Evolutionary conservation across 352 stramenopile genomes (phyloP), one percentile per base, ranked within the genome.

Genomic region (Globisporangium nagaii): DNA sequence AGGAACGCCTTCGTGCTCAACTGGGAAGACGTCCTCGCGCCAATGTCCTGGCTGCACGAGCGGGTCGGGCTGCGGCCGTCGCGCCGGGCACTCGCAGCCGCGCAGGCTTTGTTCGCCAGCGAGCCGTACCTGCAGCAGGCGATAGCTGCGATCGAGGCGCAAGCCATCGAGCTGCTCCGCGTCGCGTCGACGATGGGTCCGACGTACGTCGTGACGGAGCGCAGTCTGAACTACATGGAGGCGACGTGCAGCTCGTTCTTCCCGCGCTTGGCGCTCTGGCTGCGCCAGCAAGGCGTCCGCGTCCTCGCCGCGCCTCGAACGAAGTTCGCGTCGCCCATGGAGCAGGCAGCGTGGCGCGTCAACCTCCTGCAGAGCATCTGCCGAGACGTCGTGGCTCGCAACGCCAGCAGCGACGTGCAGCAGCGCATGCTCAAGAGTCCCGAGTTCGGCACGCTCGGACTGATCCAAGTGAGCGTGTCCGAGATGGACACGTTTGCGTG

Each of bases 11-110:
- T 87, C 45, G 68, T 84, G 41, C 59, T 87, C 37, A 65, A 69
- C 31, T 87, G 73, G 73, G 76, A 87, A 50, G 70, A 87, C 56
- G 73, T 85, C 7, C 50, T 87, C 5, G 63, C 66, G 13, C 76
- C 76, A 17, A 68, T 77, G 55, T 60, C 73, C 28, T 65, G 73
- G 31, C 63, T 87, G 31, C 53, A 55, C 8, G 44, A 68, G 11
- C 73, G 72, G 9, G 34, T 79, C n/a, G 71, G 73, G 3, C 64
- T 87, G 6, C 56, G 71, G 28, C 42, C 71, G 11, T 72, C 71
- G 8, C 62, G 60, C 25, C 44, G 53, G 2, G 56, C 64, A 6
- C 53, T 85, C 46, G 65, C 71, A 19, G 46, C 60, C 24, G 76
- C 71, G 0, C 64, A 66, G 12, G 36, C 34, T 0, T 39, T 60